Conservation (phyloP, 192 early-diverging fungal genomes). For the Mortierella antarctica region DNA sequence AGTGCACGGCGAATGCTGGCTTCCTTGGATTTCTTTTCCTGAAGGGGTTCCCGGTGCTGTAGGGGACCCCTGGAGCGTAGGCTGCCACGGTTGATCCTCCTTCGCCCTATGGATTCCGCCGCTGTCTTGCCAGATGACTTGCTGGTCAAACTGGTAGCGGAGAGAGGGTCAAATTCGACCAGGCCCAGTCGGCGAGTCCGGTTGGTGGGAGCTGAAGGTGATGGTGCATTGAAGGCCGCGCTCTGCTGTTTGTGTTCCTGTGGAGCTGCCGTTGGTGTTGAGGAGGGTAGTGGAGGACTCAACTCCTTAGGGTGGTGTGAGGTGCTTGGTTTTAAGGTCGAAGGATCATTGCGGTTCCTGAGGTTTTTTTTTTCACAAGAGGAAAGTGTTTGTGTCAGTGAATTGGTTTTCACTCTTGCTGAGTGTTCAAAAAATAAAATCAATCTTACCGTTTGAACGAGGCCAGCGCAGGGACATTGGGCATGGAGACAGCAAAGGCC, state of each 20-base stretch:
- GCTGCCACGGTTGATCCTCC: constrained; percentile 5
- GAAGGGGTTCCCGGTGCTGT: neutral
- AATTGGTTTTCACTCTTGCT: neutral
- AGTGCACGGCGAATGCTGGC: too few species aligned
- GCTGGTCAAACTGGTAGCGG: constrained; percentile 6
- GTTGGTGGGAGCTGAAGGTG: neutral
- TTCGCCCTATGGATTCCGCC: neutral
- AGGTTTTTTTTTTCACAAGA: too few species aligned
- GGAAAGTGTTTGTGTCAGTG: too few species aligned
- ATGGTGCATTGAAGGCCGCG: neutral
- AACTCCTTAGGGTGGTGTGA: too few species aligned
- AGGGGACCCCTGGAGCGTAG: neutral
- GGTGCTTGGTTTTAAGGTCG: too few species aligned
- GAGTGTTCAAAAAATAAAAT: neutral
- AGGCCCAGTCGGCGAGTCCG: neutral
- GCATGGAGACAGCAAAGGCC: constrained; percentile 4
- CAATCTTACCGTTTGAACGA: neutral
- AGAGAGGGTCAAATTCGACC: constrained; percentile 23
- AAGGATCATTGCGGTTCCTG: too few species aligned
- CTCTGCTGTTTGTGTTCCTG: neutral
- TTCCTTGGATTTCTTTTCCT: too few species aligned
- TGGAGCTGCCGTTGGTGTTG: too few species aligned
- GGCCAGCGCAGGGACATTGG: neutral
- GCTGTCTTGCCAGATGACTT: neutral
- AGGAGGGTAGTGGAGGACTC: too few species aligned